Evolutionary conservation across 345 rosid genomes (phyloP).

Genomic region (Syzygium aromaticum): DNA sequence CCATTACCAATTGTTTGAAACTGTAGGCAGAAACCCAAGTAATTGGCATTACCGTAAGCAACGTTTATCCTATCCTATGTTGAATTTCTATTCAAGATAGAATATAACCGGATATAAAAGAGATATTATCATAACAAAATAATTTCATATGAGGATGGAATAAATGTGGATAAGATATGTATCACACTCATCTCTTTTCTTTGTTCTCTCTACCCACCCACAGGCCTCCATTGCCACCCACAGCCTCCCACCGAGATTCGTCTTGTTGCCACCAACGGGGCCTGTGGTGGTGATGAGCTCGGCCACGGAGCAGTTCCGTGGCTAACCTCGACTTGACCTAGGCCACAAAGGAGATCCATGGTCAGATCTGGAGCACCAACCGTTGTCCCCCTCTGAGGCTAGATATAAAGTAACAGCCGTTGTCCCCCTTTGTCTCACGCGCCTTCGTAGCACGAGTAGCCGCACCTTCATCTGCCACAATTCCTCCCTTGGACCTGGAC

Average conservation of each 20-base stretch:
- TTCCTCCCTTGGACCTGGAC: neutral
- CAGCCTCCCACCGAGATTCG: neutral
- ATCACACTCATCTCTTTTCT: neutral
- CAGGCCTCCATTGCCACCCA: neutral
- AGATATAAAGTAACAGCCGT: neutral
- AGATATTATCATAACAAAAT: neutral
- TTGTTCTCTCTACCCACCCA: neutral
- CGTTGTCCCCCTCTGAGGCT: neutral
- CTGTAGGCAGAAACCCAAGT: neutral
- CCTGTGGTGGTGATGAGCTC: neutral
- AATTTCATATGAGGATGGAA: neutral
- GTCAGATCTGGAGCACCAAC: neutral
- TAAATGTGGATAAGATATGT: neutral
- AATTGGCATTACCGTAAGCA: neutral
- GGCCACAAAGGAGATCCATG: neutral
- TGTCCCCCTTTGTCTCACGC: neutral
- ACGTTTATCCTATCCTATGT: neutral
- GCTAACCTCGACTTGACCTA: neutral
- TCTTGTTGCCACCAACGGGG: neutral
- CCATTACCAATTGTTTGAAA: neutral
- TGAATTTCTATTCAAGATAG: neutral
- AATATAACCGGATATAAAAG: neutral
- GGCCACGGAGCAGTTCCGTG: neutral
- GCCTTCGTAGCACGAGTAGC: neutral
- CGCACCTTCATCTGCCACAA: neutral